phyloP scores from a whole-genome alignment of 768 basidiomycete species.

The Pisolithus marmoratus region DNA sequence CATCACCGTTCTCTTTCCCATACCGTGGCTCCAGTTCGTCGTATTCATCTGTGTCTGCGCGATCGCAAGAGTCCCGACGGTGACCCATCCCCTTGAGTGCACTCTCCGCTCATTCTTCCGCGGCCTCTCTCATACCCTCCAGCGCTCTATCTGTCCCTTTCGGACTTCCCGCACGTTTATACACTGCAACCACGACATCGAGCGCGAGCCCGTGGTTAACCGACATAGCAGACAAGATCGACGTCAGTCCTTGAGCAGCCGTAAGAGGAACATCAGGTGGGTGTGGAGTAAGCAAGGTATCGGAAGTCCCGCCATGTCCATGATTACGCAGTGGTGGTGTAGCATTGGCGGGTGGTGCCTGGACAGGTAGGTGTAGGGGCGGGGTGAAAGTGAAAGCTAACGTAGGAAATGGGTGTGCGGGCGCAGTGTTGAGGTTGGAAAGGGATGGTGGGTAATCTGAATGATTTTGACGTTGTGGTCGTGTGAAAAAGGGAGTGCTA shows the following conservation, averaged over 20 bases:
- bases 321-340: not conserved
- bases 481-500: not conserved
- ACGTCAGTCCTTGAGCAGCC: constrained; percentile 23
- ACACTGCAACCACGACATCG: constrained; percentile 37
- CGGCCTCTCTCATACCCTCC: constrained; percentile 32
- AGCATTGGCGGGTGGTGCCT: not conserved
- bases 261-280: constrained; percentile 11
- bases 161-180: constrained; percentile 29
- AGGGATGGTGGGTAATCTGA: not conserved
- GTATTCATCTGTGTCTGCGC: constrained; percentile 5
- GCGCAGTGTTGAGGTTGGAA: not conserved
- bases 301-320: not conserved
- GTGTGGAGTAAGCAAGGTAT: constrained; percentile 1
- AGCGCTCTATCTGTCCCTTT: constrained; percentile 34
- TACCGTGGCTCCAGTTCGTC: not conserved
- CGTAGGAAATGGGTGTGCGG: not conserved
- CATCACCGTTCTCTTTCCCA: not conserved
- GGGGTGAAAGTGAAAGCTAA: not conserved
- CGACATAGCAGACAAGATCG: constrained; percentile 35
- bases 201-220: constrained; percentile 39
- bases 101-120: constrained; percentile 23
- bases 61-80: not conserved
- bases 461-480: not conserved
- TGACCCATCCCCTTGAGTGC: not conserved
- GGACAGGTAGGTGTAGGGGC: not conserved